Base-by-base conservation (phyloP, 768 basidiomycete genomes). In the Suillus luteus region DNA sequence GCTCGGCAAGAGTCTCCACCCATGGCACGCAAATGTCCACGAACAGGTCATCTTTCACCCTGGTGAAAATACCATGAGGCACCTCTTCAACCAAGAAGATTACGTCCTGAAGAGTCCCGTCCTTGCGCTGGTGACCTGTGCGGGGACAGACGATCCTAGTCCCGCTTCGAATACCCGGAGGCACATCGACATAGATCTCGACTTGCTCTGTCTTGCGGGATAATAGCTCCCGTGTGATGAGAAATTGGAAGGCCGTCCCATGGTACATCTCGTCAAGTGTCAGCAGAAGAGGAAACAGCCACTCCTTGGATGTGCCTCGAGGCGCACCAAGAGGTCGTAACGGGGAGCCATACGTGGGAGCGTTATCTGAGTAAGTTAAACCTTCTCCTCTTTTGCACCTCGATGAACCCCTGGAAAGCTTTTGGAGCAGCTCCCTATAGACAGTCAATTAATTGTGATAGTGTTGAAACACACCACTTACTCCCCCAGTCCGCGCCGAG, bases 101-200 rank as follows among this genome's bases (percentile, higher is more conserved):
- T 60, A 91, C 81, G 61, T 90, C 87, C 67, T 91, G 88, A 59
- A 83, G 82, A 12, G 77, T 73, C 14, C 85, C 83, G 62, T 83
- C 81, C 65, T 79, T 77, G 62, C 82, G 78, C 68, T 91, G 87
- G 75, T 90, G 86, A n/a, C 89, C 89, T 9, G 84, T 83, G n/a
- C 82, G 79, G 43, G 83, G 81, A 64, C 87, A 89, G 44, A 84
- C 71, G 40, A 91, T 84, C 64, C 81, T 80, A 24, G 86, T 87
- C 9, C 87, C 87, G 33, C 77, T 76, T 59, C 82, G 84, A 74
- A 85, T 89, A 8, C 89, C 88, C 22, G 86, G 80, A 64, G 86
- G 83, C 49, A 91, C 78, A 58, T 84, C 81, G 62, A 91, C 74
- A 59, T 86, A 84, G 35, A 89, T 81, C 61, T 88, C 76, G 24